Percentiles rank a stretch among this genome's conserved stretches.
Evolutionary conservation across 2,329 filamentous ascomycete species (phyloP).

Genomic region (Tolypocladium pustulatum): DNA sequence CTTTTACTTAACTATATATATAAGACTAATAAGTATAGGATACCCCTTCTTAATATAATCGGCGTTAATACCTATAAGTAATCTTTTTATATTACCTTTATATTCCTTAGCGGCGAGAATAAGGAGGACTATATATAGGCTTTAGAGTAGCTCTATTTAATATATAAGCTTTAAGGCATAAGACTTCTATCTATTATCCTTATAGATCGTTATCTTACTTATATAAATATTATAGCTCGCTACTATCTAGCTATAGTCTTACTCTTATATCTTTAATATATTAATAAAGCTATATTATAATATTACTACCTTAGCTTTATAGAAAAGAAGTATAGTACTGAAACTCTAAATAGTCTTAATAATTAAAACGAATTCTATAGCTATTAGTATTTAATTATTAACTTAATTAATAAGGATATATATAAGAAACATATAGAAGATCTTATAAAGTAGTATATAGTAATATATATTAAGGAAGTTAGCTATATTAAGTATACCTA

Average conservation of each 20-base stretch:
- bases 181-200: conserved; percentile 7
- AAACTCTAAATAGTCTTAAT: not conserved
- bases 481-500: not conserved
- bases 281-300: conserved; percentile 8
- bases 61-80: not conserved
- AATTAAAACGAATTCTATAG: conserved; percentile 9
- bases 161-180: not conserved
- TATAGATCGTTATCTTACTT: conserved; percentile 9
- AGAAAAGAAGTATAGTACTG: not conserved
- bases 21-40: not conserved
- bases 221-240: conserved; percentile 4
- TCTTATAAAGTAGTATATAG: too few species aligned
- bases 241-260: conserved; percentile 4
- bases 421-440: conserved; percentile 6
- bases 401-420: conserved; percentile 5
- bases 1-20: not conserved
- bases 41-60: not conserved
- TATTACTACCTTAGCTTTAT: conserved; percentile 5
- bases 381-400: conserved; percentile 9
- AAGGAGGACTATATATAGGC: conserved; percentile 10
- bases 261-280: conserved; percentile 4
- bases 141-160: not conserved
- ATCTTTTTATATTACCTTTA: not conserved
- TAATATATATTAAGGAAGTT: too few species aligned
- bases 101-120: conserved; percentile 3